These are phyloP conservation scores for Arachis hypogaea DNA, from an alignment of 306 rosid genomes.

Conservation along the genomic window DNA sequence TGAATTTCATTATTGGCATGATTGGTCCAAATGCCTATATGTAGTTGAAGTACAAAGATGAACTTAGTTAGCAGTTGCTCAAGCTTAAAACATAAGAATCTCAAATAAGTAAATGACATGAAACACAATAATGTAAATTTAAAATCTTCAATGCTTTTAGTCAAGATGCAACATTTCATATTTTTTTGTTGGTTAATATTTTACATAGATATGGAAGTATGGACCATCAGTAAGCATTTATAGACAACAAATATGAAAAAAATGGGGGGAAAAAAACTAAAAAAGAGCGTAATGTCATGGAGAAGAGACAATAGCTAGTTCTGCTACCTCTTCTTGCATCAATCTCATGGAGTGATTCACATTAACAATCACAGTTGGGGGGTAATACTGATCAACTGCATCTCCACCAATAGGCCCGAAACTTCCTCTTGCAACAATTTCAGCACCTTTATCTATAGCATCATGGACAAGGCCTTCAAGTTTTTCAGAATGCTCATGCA, in stretches of 20 bases:
- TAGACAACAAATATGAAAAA: neutral
- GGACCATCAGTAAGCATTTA: slow-evolving; percentile 6
- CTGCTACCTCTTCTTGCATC: slow-evolving; percentile 97
- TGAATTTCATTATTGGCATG: slow-evolving; percentile 88
- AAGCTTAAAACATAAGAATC: slow-evolving; percentile 16
- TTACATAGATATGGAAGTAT: neutral
- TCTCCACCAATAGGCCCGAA: slow-evolving; percentile 86
- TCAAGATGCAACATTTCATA: neutral
- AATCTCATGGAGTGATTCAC: slow-evolving; percentile 88
- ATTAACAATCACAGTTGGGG: slow-evolving; percentile 84
- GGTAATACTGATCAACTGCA: slow-evolving; percentile 90
- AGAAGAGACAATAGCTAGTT: slow-evolving; percentile 16
- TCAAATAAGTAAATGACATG: slow-evolving; percentile 25
- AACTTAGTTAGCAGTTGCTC: slow-evolving; percentile 28
- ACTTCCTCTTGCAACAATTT: slow-evolving; percentile 86
- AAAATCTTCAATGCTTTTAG: slow-evolving; percentile 27
- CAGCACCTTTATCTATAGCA: slow-evolving; percentile 89
- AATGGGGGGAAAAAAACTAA: neutral
- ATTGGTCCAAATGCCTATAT: slow-evolving; percentile 91
- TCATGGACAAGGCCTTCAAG: slow-evolving; percentile 86
- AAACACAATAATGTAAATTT: slow-evolving; percentile 16
- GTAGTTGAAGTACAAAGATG: slow-evolving; percentile 30
- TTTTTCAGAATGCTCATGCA: slow-evolving; percentile 93
- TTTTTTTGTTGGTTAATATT: neutral
- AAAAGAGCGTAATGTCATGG: neutral